A percentile compares a stretch with the other conserved stretches of the same genome.
Conservation (phyloP, 2,329 filamentous ascomycete species). For the Colletotrichum higginsianum region DNA sequence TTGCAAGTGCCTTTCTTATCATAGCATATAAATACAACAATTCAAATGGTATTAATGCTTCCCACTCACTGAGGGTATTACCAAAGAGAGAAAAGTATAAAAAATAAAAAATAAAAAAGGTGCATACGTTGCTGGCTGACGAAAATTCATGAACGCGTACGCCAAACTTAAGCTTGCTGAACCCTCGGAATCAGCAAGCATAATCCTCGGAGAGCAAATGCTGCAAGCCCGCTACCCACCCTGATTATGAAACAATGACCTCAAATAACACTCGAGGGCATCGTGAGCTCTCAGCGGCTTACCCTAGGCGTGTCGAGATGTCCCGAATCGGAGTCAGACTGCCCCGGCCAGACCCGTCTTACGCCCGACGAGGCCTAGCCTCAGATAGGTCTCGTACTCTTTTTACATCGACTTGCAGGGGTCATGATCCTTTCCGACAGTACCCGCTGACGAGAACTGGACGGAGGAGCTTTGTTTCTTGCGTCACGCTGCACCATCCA, state of each 20-base stretch:
- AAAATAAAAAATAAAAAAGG: too few species aligned
- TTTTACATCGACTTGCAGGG: neutral
- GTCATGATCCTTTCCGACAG: constrained; percentile 5
- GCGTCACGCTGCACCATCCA: neutral
- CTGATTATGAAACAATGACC: fast-evolving
- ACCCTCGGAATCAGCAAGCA: neutral
- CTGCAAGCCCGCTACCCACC: neutral
- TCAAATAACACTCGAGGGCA: neutral
- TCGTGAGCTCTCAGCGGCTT: neutral
- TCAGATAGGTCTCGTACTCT: too few species aligned
- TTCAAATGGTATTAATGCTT: too few species aligned
- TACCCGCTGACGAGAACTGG: neutral
- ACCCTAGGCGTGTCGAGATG: neutral
- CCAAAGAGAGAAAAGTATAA: too few species aligned
- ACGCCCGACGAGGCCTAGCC: too few species aligned
- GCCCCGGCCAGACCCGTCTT: neutral
- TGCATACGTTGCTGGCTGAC: neutral
- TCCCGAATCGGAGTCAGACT: neutral
- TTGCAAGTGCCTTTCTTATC: too few species aligned
- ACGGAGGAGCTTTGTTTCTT: neutral
- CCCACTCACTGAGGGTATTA: too few species aligned
- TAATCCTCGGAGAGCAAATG: too few species aligned
- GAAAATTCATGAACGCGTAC: constrained; percentile 1
- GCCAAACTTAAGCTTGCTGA: neutral
- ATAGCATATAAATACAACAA: too few species aligned